Evolutionary conservation across 2,329 filamentous ascomycete species (phyloP), one percentile per base, ranked within the genome.

Genomic region (Nemania sp.): DNA sequence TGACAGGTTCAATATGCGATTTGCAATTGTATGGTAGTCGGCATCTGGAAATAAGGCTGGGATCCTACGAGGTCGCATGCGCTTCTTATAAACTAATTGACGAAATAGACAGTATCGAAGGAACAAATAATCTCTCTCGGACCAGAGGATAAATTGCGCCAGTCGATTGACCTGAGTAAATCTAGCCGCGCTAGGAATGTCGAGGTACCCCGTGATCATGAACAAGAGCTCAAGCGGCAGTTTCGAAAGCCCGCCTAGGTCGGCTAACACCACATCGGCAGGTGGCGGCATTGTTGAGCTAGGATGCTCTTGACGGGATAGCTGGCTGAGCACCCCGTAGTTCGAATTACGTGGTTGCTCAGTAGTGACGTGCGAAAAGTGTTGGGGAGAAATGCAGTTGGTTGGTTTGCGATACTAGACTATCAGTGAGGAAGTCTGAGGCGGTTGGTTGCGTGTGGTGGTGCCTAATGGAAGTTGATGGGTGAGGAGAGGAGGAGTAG

Each of bases 141-240:
- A 62, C 64, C 64, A 66, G 24, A 66, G 43, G 51, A 66, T n/a
- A 24, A 62, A 53, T 38, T 62, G 64, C 1, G 57, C 64, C 10
- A 57, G 58, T 32, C 64, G 64, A 27, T 66, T 62, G 45, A 66
- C 58, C 5, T 10, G 51, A 13, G 64, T 56, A 22, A 66, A 62
- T 29, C 22, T 62, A 29, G 57, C 45, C 24, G 64, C 64, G 20
- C 51, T 62, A 13, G 51, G 58, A 5, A 62, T 24, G 22, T 66
- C 64, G 58, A 66, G 32, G 26, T 57, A 45, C 18, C 24, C 58
- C 1, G 62, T 38, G 41, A 66, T 49, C 18, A 52, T 35, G 18
- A 41, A 11, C 8, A 66, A 5, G 38, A 66, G 57, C 52, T 66
- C 64, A 5, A 56, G 58, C 5, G 64, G 64, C 3, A 62, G 58